These are phyloP conservation scores for Arthrobotrys sinensis DNA, from an alignment of 2,329 filamentous ascomycete genomes.

Conservation along the genomic window DNA sequence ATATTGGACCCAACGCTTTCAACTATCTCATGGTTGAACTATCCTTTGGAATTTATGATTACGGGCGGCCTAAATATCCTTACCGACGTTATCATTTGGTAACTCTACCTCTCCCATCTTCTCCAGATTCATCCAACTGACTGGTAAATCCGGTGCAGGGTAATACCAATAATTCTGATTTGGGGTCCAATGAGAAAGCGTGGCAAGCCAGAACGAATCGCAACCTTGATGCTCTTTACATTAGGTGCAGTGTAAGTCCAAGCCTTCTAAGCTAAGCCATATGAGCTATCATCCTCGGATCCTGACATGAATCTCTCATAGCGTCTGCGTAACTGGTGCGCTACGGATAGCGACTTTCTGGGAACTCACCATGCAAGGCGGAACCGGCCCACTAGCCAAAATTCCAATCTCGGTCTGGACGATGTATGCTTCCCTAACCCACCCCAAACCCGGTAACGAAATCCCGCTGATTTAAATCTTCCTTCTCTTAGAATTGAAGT, in stretches of 20 bases:
- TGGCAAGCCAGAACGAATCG: constrained; percentile 45
- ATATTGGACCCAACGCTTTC: constrained; percentile 40
- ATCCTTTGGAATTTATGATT: constrained; percentile 51
- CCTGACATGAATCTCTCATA: not conserved
- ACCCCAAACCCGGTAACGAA: not conserved
- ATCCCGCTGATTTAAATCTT: not conserved
- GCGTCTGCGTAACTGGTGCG: constrained; percentile 45
- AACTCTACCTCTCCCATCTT: not conserved
- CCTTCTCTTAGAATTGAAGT: constrained; percentile 30
- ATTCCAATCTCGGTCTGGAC: constrained; percentile 54
- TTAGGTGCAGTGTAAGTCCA: constrained; percentile 42
- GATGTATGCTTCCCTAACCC: constrained; percentile 13
- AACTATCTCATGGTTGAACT: constrained; percentile 35
- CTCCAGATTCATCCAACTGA: not conserved
- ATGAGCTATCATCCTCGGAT: not conserved
- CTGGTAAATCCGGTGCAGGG: constrained; percentile 2
- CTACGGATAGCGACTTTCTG: constrained; percentile 48
- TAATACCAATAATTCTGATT: constrained; percentile 49
- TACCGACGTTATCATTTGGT: constrained; percentile 50
- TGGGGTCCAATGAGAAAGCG: constrained; percentile 54
- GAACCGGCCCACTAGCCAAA: constrained; percentile 41
- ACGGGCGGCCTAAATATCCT: constrained; percentile 47
- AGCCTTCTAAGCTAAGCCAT: too few relatives aligned
- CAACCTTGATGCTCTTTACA: constrained; percentile 44
- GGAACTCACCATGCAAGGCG: constrained; percentile 39